Evolutionary conservation across 1,139 yeast species (phyloP), one percentile per base, ranked within the genome.

Genomic region (Pichia inconspicua): DNA sequence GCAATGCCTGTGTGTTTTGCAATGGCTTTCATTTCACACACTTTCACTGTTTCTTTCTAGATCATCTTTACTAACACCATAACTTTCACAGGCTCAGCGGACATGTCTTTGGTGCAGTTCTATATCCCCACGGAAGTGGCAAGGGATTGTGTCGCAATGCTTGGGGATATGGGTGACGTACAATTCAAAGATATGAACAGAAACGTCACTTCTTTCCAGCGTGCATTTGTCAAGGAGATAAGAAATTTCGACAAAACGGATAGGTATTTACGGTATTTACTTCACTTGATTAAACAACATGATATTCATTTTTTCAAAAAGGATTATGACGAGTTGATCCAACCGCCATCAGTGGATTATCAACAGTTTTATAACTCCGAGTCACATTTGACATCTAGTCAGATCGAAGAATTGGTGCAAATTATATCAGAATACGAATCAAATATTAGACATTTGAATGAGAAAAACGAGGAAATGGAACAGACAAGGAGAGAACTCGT

Each of bases 121-220:
- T 92, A 86, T 66, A 81, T 92, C 46, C 88, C 97, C n/a, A 79
- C 83, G 34, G 98, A 92, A 65, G 79, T 88, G 52, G 86, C 95
- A 8, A 74, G 97, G 54, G 95, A 89, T 53, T 82, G 88, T 52
- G 94, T 89, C 14, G 82, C 84, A 47, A 77, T 83, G 3, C 69
- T 92, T 40, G 98, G 98, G 9, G 80, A 80, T 53, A 69, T 84
- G 51, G 96, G 96, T 1, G 72, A 78, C 48, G 84, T 92, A 30
- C 97, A 94, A 63, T 89, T 94, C 66, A 76, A 96, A 52, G 97
- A 92, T 66, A 73, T 92, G 66, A 92, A 92, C 66, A 72, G 83
- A 44, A 78, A 77, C 58, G 77, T 86, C 48, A 83, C 84, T 50
- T 74, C 89, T 4, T 94, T 92, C 67, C 97, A 90, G 66, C 74